Evolutionary conservation across 2,329 filamentous ascomycete genomes (phyloP), one percentile per base, ranked within the genome.

Genomic region (Paraphaeosphaeria minitans): DNA sequence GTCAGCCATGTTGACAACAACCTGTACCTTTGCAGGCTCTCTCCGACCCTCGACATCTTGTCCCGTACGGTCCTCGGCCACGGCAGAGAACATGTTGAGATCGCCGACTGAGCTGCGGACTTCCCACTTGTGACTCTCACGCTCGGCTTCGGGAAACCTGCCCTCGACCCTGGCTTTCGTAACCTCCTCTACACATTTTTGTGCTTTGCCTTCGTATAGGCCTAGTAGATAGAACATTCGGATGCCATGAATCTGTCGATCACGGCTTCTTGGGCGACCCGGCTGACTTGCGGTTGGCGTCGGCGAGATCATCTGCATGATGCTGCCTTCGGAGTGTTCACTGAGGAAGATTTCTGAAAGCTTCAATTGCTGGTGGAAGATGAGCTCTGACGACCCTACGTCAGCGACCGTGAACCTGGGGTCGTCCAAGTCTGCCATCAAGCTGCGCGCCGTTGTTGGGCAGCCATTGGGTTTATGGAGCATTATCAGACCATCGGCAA

Each of bases 401-500:
- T 57, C 62, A 1, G 67, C 29, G 83, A 77, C 70, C 55, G 66
- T 62, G 59, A 71, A 66, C 41, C 87, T 85, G 22, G 89, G 90
- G 69, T 91, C 93, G 70, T 97, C 93, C 37, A 97, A 84, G 69
- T 97, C 93, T 3, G 93, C 88, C 55, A 96, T 78, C 53, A 98
- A 79, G 57, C 92, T 90, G 41, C 92, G 88, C 5, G 92, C 92
- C 8, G 88, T 90, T 48, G 87, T 81, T 33, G 83, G 85, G 55
- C 84, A 84, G 9, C 84, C 83, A 3, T 82, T 80, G 29, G 86
- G 80, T 75, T 93, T 96, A 64, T 88, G 89, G 14, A 97, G 78
- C 21, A 97, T 80, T 16, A 96, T 84, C 0, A 97, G 74, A 55
- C 86, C 90, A 68, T 97, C 93, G 2, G 91, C 87, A 71, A 97